Conservation (phyloP, 1,284 basidiomycete genomes). For the Vanrija sp. region DNA sequence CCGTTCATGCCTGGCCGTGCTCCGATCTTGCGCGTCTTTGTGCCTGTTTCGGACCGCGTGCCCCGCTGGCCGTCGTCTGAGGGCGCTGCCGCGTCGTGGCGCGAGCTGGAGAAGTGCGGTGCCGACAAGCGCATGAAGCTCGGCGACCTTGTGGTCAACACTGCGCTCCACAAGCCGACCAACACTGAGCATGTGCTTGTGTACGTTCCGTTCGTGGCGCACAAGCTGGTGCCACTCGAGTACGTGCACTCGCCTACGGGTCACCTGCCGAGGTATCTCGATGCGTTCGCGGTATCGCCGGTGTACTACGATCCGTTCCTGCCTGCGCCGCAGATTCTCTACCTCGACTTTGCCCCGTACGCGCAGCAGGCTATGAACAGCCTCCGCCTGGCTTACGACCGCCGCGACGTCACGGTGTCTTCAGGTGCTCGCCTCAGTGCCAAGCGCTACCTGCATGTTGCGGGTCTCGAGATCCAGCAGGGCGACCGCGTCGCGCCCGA, state of each 20-base stretch:
- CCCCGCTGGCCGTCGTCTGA: conserved; percentile 46
- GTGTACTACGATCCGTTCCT: conserved; percentile 49
- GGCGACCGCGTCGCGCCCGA: conserved; percentile 30
- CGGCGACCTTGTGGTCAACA: conserved; percentile 48
- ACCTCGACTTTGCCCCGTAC: conserved; percentile 45
- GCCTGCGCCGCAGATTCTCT: conserved; percentile 43
- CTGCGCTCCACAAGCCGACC: conserved; percentile 36
- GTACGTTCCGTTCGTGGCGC: conserved; percentile 39
- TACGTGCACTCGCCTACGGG: conserved; percentile 35
- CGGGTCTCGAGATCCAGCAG: conserved; percentile 40
- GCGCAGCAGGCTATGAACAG: conserved; percentile 32
- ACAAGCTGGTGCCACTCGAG: conserved; percentile 45
- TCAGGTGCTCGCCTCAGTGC: conserved; percentile 45
- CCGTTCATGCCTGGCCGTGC: conserved; percentile 44
- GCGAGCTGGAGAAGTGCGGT: conserved; percentile 48
- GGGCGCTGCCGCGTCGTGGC: conserved; percentile 37
- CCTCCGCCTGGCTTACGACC: conserved; percentile 45
- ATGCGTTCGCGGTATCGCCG: conserved; percentile 47
- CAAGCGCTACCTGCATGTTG: conserved; percentile 49
- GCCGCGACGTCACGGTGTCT: conserved; percentile 44
- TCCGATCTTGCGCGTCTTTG: conserved; percentile 46
- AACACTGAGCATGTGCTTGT: conserved; percentile 42
- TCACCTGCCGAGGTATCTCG: conserved; percentile 44
- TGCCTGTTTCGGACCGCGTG: conserved; percentile 40
- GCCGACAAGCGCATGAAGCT: conserved; percentile 39